Conservation (phyloP, 306 rosid genomes). For the Hippophae gyantsensis region DNA sequence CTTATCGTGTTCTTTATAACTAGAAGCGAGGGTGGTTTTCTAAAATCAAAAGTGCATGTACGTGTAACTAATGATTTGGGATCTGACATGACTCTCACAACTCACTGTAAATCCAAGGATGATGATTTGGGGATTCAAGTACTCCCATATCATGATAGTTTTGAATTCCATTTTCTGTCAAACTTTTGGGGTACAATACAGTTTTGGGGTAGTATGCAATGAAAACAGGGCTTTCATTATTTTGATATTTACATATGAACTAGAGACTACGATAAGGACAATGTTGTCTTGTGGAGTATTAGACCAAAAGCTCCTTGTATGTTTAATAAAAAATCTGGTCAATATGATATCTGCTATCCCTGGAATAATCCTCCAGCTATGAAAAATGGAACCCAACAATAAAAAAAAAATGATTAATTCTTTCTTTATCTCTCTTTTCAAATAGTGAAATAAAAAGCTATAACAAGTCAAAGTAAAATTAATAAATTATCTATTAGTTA, state of each 20-base stretch:
- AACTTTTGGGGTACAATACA: not conserved
- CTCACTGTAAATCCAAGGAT: slow-evolving; percentile 1
- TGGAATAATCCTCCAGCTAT: slow-evolving; percentile 5
- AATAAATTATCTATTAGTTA: too few species aligned
- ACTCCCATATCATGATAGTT: not conserved
- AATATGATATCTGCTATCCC: not conserved
- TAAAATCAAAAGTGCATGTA: too few species aligned
- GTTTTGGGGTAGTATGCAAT: not conserved
- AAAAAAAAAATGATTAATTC: too few species aligned
- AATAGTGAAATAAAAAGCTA: too few species aligned
- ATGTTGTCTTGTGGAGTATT: not conserved
- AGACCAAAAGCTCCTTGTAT: not conserved
- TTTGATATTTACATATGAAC: not conserved
- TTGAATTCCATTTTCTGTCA: not conserved
- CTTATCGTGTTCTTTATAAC: too few species aligned
- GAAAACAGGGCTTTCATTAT: not conserved
- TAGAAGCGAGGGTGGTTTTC: not conserved
- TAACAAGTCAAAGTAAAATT: too few species aligned
- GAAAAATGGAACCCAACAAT: too few species aligned
- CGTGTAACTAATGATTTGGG: too few species aligned
- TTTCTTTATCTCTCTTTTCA: too few species aligned
- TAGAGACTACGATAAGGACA: not conserved
- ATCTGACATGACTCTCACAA: not conserved
- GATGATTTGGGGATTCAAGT: not conserved
- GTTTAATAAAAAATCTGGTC: not conserved